phyloP scores from a whole-genome alignment of 2,329 filamentous ascomycete species.

The Lasiodiplodia sp. region DNA sequence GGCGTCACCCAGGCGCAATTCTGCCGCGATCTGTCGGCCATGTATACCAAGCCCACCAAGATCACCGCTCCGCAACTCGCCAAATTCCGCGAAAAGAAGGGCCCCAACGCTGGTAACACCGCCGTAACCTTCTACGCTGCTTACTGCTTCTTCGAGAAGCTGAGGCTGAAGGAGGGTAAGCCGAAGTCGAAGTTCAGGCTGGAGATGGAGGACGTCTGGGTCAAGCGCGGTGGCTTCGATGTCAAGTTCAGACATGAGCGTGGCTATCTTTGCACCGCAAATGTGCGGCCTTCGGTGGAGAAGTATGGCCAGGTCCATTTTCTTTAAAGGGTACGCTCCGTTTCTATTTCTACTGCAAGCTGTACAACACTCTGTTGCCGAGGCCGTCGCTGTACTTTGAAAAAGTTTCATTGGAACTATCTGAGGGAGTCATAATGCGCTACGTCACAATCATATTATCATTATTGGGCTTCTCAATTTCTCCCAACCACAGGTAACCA shows the following conservation, averaged over 20 bases:
- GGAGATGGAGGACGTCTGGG: constrained; percentile 56
- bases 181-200: constrained; percentile 59
- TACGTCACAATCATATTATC: not conserved
- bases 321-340: not conserved
- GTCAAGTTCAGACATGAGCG: not conserved
- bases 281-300: not conserved
- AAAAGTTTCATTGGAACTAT: not conserved
- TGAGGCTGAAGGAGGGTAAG: constrained; percentile 59
- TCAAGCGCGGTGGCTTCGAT: constrained; percentile 11
- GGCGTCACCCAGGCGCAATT: constrained; percentile 62
- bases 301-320: not conserved
- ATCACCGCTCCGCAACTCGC: constrained; percentile 56
- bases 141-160: constrained; percentile 68
- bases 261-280: not conserved
- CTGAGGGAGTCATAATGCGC: not conserved
- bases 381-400: not conserved
- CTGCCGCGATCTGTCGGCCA: constrained; percentile 56
- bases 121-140: constrained; percentile 60
- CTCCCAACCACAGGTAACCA: not conserved
- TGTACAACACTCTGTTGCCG: not conserved
- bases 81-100: constrained; percentile 60
- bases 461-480: not conserved
- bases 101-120: constrained; percentile 57
- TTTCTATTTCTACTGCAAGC: too few species aligned
- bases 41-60: constrained; percentile 43